phyloP scores from a whole-genome alignment of 352 stramenopile genomes.

The Phytophthora pisi region DNA sequence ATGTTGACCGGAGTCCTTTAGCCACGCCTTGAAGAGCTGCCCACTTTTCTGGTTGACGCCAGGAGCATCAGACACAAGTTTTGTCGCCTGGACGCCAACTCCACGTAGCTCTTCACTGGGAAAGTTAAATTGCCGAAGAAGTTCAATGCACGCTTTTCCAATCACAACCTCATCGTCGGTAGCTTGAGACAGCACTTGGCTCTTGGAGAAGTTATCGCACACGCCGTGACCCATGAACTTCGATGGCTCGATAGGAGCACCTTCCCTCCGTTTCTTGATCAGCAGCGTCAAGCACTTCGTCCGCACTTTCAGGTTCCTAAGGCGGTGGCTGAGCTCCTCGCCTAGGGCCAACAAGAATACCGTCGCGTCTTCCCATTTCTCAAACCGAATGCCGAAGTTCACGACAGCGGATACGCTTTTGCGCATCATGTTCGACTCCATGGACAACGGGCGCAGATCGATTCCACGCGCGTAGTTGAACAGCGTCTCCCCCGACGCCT shows the following conservation, averaged over 20 bases:
- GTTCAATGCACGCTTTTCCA: constrained; percentile 51
- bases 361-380: constrained; percentile 73
- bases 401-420: constrained; percentile 93
- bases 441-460: constrained; percentile 69
- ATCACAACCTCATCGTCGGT: constrained; percentile 68
- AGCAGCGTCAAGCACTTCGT: constrained; percentile 79
- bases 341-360: constrained; percentile 84
- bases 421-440: constrained; percentile 72
- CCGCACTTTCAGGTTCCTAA: constrained; percentile 64
- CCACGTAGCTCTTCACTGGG: constrained; percentile 68
- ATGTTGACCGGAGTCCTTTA: constrained; percentile 37
- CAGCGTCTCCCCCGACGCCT: constrained; percentile 72
- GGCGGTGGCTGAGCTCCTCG: constrained; percentile 69
- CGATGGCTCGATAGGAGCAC: constrained; percentile 66
- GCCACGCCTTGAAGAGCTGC: constrained; percentile 62
- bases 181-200: constrained; percentile 54
- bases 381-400: constrained; percentile 92
- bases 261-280: constrained; percentile 82
- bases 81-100: constrained; percentile 80
- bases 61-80: constrained; percentile 47
- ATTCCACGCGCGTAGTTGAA: constrained; percentile 79
- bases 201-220: constrained; percentile 90
- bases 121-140: constrained; percentile 70
- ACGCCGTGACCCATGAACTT: constrained; percentile 91
- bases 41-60: constrained; percentile 31